Evolutionary conservation across 2,329 filamentous ascomycete genomes (phyloP), one percentile per base, ranked within the genome.

Genomic region (Nemania serpens): DNA sequence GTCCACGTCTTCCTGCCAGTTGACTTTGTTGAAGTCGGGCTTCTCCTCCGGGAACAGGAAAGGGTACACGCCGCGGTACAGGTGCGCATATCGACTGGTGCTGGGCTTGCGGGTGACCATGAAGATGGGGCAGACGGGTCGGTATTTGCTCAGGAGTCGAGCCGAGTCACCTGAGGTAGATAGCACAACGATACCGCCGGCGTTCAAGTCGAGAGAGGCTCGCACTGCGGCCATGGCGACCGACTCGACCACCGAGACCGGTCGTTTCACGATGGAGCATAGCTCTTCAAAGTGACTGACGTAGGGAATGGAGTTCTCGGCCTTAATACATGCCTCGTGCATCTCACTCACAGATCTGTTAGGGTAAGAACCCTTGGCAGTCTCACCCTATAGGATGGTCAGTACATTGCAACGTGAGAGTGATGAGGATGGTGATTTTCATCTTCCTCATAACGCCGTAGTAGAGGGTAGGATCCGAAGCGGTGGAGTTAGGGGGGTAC

Each of bases 1-100:
- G 81, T 99, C 95, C 71, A 99, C 95, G 79, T 99, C 94, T 83
- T 98, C 93, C 82, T 99, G 95, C 95, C 95, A 99, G 81, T 96
- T 93, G 73, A 90, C 87, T 78, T 90, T 86, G 76, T 84, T 86
- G 80, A 98, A 99, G 82, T 99, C 92, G 71, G 95, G 95, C 88
- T 98, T 98, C 72, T 82, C 80, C 82, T 97, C 91, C 55, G 89
- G 86, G 85, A 97, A 98, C 73, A 90, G 84, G 90, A 99, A 99
- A 61, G 95, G 95, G 77, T 97, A 99, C 65, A 99, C 94, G 71
- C 95, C 95, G 75, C 95, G 94, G 83, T 97, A 98, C 77, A 99
- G 81, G 79, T 99, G 95, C 69, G 88, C 90, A 79, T 95, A 98
- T 79, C 95, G 86, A 62, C 93, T 90, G 54, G 95, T 91, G 68